Evolutionary conservation across 2,329 filamentous ascomycete genomes (phyloP), one percentile per base, ranked within the genome.

Genomic region (Verticillium dahliae): DNA sequence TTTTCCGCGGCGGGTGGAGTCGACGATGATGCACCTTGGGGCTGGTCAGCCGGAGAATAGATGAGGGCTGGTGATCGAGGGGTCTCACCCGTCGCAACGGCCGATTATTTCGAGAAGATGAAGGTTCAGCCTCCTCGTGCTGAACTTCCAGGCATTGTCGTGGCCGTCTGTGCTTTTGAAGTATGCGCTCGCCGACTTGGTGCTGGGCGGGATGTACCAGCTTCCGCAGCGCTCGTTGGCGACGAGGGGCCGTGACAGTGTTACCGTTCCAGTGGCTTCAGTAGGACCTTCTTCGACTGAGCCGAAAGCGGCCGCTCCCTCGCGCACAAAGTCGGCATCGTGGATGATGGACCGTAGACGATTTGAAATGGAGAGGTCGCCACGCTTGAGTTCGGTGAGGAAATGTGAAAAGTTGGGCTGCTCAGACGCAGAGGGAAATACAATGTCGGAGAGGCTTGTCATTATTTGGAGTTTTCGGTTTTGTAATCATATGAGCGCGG

Each of bases 161-260:
- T 99, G 95, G 1, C 95, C 95, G 76, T 99, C 95, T 1, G 95
- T 99, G 75, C 91, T 96, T 81, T 99, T 99, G 77, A 98, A 99
- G 76, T 98, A 99, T 37, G 90, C 91, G 66, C 90, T 92, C 37
- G 85, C 90, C 1, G 72, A 76, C 74, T 94, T 95, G 33, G 70
- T 70, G 7, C 74, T 74, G 0, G 88, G 88, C 38, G 80, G 76
- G 33, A 98, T 90, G 73, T 98, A 98, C 95, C 95, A 99, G 75
- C 91, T 94, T 0, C 95, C 95, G 73, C 95, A 98, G 63, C 95
- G 85, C 78, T 98, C 93, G 71, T 99, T 99, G 35, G 94, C 92
- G 14, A 98, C 80, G 1, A 98, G 79, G 0, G 92, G 92, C 1
- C 94, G 78, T 3, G 69, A 2, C 6, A 18, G 37, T 2, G n/a